Percentiles rank a stretch among this genome's conserved stretches.
Evolutionary conservation across 2,329 filamentous ascomycete species (phyloP).

Genomic region (Ascochyta lentis): DNA sequence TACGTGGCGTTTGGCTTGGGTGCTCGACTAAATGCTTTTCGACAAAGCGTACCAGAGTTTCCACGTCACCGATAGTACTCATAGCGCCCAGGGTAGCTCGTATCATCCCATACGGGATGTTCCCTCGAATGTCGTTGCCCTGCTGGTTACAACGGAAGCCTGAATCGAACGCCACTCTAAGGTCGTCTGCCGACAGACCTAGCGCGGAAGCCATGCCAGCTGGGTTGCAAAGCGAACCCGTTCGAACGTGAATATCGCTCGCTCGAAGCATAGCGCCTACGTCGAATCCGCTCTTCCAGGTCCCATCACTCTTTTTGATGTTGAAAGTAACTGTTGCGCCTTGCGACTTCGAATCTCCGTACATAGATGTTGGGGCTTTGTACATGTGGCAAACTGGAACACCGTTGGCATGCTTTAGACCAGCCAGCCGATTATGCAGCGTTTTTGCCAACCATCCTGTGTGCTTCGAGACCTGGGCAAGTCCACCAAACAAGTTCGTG

Average conservation of each 20-base stretch:
- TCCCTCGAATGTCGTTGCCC: conserved; percentile 61
- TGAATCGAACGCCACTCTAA: conserved; percentile 61
- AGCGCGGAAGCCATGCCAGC: conserved; percentile 57
- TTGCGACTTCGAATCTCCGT: conserved; percentile 61
- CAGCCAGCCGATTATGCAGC: conserved; percentile 57
- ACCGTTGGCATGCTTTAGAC: conserved; percentile 62
- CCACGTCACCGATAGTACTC: conserved; percentile 64
- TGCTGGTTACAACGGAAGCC: conserved; percentile 64
- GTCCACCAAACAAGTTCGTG: conserved; percentile 62
- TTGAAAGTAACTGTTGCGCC: conserved; percentile 72
- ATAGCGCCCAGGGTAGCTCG: conserved; percentile 68
- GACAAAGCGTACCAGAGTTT: conserved; percentile 27
- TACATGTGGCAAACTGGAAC: conserved; percentile 62
- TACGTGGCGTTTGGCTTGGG: background rate
- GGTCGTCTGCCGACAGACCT: conserved; percentile 61
- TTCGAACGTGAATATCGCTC: conserved; percentile 65
- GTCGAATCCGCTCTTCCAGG: conserved; percentile 62
- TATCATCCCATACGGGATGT: conserved; percentile 64
- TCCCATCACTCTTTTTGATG: conserved; percentile 59
- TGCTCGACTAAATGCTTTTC: conserved; percentile 12
- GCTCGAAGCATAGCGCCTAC: conserved; percentile 66
- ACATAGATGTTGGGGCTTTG: conserved; percentile 57
- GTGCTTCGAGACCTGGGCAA: conserved; percentile 66
- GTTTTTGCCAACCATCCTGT: conserved; percentile 60
- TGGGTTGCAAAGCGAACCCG: conserved; percentile 64